These are phyloP conservation scores for Scytalidium lignicola DNA, from an alignment of 2,329 filamentous ascomycete species.

Conservation along the genomic window DNA sequence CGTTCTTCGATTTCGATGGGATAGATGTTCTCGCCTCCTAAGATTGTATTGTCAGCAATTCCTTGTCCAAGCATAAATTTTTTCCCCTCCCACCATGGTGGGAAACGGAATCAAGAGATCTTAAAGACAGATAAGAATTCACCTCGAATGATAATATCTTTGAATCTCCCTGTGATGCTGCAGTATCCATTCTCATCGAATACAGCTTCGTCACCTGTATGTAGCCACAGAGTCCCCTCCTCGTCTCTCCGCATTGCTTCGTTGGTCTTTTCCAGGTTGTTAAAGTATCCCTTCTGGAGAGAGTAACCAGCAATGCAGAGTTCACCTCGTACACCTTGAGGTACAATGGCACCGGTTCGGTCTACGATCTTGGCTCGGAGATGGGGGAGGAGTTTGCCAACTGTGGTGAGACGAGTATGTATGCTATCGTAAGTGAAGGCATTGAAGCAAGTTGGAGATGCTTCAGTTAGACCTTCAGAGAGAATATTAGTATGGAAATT, in stretches of 20 bases:
- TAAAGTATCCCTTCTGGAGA: constrained; percentile 59
- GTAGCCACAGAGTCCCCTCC: constrained; percentile 38
- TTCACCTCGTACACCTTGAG: constrained; percentile 53
- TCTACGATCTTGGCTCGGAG: constrained; percentile 67
- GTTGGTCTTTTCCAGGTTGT: constrained; percentile 34
- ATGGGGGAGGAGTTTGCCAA: constrained; percentile 73
- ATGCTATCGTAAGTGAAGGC: constrained; percentile 70
- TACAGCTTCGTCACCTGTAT: constrained; percentile 49
- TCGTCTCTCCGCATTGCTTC: constrained; percentile 23
- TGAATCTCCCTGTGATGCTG: constrained; percentile 62
- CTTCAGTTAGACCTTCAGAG: constrained; percentile 58
- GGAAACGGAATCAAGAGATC: too few relatives aligned
- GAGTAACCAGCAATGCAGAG: constrained; percentile 59
- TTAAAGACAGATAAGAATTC: neutral
- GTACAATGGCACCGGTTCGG: constrained; percentile 45
- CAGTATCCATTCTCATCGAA: constrained; percentile 39
- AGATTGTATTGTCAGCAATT: neutral
- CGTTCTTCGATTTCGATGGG: constrained; percentile 67
- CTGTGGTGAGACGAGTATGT: constrained; percentile 61
- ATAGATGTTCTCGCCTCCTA: constrained; percentile 52
- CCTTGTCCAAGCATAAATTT: too few relatives aligned
- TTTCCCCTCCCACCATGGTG: too few relatives aligned
- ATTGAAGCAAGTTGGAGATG: constrained; percentile 76
- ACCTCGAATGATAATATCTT: constrained; percentile 67
- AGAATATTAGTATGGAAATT: constrained; percentile 31